Conservation (phyloP, 257 asterid species). For the Gardenia jasminoides region DNA sequence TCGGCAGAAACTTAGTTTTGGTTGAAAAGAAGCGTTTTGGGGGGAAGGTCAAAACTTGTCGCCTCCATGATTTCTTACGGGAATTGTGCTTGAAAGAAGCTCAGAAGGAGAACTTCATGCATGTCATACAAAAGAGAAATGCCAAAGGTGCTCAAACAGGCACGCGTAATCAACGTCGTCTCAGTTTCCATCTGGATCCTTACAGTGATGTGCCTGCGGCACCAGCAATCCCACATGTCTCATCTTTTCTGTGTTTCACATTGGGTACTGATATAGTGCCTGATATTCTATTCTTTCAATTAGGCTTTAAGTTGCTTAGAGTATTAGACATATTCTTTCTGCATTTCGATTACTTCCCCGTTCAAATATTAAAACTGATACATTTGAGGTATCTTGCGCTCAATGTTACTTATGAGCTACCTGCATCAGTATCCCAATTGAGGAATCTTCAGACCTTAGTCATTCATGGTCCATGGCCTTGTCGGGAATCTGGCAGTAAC, state of each 20-base stretch:
- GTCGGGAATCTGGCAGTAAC: neutral
- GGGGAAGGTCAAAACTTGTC: slow-evolving; percentile 32
- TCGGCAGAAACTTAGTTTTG: slow-evolving; percentile 30
- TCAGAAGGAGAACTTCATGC: slow-evolving; percentile 31
- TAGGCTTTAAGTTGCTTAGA: slow-evolving; percentile 32
- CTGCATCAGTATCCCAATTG: slow-evolving; percentile 7
- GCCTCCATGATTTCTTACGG: slow-evolving; percentile 35
- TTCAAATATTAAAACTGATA: slow-evolving; percentile 20
- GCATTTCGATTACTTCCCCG: slow-evolving; percentile 29
- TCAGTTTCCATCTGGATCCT: slow-evolving; percentile 20
- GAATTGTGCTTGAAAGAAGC: slow-evolving; percentile 43
- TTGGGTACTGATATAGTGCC: neutral
- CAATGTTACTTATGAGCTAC: slow-evolving; percentile 20
- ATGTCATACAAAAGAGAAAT: neutral
- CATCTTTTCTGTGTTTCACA: neutral
- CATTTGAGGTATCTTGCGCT: slow-evolving; percentile 33
- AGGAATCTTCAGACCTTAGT: slow-evolving; percentile 32
- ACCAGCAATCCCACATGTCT: slow-evolving; percentile 19
- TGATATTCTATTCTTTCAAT: neutral
- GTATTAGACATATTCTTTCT: slow-evolving; percentile 29
- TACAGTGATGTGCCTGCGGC: neutral
- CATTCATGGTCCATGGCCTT: slow-evolving; percentile 20
- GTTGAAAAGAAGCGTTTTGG: slow-evolving; percentile 20
- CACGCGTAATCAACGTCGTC: slow-evolving; percentile 3
- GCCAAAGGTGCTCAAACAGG: neutral